phyloP scores from a whole-genome alignment of 2,329 filamentous ascomycete genomes.

The Tolypocladium pustulatum region DNA sequence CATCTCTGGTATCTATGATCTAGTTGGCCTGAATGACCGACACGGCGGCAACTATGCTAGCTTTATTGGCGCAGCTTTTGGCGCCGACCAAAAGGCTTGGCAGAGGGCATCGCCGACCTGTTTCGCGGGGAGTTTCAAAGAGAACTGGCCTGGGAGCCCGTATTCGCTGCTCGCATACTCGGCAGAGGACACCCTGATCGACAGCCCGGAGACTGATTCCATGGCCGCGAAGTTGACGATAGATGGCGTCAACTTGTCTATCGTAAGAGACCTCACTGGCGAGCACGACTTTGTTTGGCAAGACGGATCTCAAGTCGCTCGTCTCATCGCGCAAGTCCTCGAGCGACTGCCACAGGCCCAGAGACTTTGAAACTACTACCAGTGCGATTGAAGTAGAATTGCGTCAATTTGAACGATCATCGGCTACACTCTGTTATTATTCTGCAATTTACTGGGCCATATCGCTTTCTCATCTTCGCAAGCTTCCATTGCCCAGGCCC shows the following conservation, averaged over 20 bases:
- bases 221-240: slow-evolving; percentile 39
- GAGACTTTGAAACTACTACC: background rate
- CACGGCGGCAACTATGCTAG: slow-evolving; percentile 38
- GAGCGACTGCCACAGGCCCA: background rate
- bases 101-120: slow-evolving; percentile 41
- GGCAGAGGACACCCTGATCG: slow-evolving; percentile 37
- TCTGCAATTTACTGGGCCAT: background rate
- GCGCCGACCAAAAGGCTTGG: slow-evolving; percentile 39
- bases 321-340: slow-evolving; percentile 26
- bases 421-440: background rate
- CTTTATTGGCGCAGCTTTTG: slow-evolving; percentile 53
- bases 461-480: background rate
- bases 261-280: slow-evolving; percentile 36
- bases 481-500: background rate
- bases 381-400: background rate
- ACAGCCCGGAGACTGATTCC: slow-evolving; percentile 45
- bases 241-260: slow-evolving; percentile 21
- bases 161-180: slow-evolving; percentile 34
- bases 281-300: slow-evolving; percentile 56
- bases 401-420: background rate
- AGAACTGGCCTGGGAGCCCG: slow-evolving; percentile 22
- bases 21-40: slow-evolving; percentile 40
- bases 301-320: slow-evolving; percentile 45
- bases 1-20: slow-evolving; percentile 57
- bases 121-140: slow-evolving; percentile 28